Base-by-base conservation (phyloP, 1,284 basidiomycete genomes). In the Tilletiaria anomala region DNA sequence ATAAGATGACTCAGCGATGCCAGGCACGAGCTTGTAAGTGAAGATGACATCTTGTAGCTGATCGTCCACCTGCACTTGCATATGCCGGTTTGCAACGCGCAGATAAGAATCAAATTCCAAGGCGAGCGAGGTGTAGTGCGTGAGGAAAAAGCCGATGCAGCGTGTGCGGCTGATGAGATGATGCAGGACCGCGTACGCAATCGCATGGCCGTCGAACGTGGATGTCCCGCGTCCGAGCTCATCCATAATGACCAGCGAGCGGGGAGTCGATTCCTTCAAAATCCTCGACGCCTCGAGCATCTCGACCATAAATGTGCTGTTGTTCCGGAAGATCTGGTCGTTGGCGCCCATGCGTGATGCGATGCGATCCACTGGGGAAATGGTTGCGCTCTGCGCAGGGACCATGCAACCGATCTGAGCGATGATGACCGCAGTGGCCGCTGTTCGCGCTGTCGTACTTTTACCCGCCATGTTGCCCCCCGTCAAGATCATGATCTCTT, bases 371-470 rank as follows among this genome's bases (percentile, higher is more conserved):
- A 94, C 79, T 0, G 93, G 87, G 50, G 80, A 81, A 37, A 99
- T 67, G 24, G 82, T 74, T 20, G 91, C 93, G 40, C 70, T 75
- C 24, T 75, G 68, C 0, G 93, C 91, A 2, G 93, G 93, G 2
- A 99, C 86, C 39, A 83, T 77, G 80, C 96, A 97, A n/a, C 93
- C 93, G 15, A 97, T 72, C 66, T 96, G 91, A 6, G 88, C 89
- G 79, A 94, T 83, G 54, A 96, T 94, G 46, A 93, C 79, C 21
- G 83, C 89, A 29, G 26, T 29, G 8, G 26, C 26, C n/a, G 89
- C 93, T 83, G 94, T 97, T 38, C 93, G 79, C 76, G 94, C 83
- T 5, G 73, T 61, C 0, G 69, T 70, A 43, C 65, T 68, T 48
- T 70, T 69, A 39, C 69, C 68, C 5, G 69, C 69, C 84, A 86